A percentile compares a stretch with the other conserved stretches of the same genome.
Evolutionary conservation across 176 grass and related monocot species (phyloP).

Genomic region (Oryza australiensis): DNA sequence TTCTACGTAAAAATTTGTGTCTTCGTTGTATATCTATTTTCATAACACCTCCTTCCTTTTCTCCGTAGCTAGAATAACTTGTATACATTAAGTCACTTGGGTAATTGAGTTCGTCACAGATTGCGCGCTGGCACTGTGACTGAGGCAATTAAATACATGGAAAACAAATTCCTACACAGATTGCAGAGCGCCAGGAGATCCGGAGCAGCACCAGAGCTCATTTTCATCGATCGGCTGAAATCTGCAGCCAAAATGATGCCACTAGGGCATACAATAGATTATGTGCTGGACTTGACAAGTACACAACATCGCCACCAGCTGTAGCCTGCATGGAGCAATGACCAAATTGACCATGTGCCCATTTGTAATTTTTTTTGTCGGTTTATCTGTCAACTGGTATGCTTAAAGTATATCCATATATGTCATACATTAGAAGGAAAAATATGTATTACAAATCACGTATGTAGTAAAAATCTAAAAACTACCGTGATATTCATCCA

Average conservation of each 20-base stretch:
- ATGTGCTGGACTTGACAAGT: background rate
- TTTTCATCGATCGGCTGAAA: background rate
- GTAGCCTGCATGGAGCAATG: background rate
- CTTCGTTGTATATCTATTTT: too few species aligned
- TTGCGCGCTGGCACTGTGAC: background rate
- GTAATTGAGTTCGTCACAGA: too few species aligned
- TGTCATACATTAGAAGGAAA: too few species aligned
- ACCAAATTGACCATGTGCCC: background rate
- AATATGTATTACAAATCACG: too few species aligned
- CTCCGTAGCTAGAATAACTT: too few species aligned
- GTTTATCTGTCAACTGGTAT: too few species aligned
- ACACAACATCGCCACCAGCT: background rate
- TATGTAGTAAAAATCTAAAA: too few species aligned
- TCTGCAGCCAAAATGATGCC: background rate
- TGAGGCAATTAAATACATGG: background rate
- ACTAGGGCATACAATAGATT: background rate
- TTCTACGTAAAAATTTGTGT: too few species aligned
- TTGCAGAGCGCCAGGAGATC: background rate
- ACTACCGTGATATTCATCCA: too few species aligned
- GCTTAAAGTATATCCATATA: too few species aligned
- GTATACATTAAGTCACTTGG: too few species aligned
- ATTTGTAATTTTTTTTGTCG: background rate
- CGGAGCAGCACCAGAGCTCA: background rate
- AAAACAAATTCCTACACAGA: background rate
- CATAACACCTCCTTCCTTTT: too few species aligned